Conservation (phyloP, 2,329 filamentous ascomycete genomes). For the Fusarium napiforme region DNA sequence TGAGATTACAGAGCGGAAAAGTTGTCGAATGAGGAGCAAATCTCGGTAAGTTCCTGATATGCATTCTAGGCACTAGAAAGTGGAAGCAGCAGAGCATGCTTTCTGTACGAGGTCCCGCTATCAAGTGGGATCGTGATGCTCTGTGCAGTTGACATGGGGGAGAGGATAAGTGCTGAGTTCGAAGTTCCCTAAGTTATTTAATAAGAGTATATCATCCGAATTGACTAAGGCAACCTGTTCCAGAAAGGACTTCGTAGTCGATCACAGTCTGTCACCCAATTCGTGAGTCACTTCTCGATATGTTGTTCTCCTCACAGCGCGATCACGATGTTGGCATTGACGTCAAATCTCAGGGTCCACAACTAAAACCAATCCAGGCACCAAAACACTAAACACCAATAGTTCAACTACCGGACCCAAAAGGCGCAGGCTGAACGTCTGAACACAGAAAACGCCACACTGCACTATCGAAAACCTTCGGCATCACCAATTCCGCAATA, state of each 20-base stretch:
- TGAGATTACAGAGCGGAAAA: neutral
- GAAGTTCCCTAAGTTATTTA: fast-evolving
- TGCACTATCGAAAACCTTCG: constrained; percentile 9
- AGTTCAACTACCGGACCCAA: neutral
- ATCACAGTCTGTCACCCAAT: neutral
- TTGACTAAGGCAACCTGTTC: fast-evolving
- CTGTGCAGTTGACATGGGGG: neutral
- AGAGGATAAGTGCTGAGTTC: neutral
- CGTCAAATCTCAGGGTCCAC: constrained; percentile 10
- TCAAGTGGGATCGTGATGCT: neutral
- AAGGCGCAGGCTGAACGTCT: constrained; percentile 12
- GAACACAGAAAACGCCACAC: neutral
- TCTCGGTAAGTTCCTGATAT: neutral
- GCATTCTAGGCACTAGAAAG: neutral
- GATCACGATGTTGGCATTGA: neutral
- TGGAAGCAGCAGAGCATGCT: neutral
- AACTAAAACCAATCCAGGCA: neutral
- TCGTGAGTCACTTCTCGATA: neutral
- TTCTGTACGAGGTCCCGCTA: neutral
- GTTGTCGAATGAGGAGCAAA: neutral
- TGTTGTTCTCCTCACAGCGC: neutral
- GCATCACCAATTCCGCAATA: neutral
- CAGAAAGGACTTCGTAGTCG: fast-evolving
- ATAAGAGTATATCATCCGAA: neutral
- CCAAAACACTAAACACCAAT: constrained; percentile 12